Evolutionary conservation across 495 filamentous ascomycete genomes (phyloP).

Genomic region (Trichoderma erinaceum): DNA sequence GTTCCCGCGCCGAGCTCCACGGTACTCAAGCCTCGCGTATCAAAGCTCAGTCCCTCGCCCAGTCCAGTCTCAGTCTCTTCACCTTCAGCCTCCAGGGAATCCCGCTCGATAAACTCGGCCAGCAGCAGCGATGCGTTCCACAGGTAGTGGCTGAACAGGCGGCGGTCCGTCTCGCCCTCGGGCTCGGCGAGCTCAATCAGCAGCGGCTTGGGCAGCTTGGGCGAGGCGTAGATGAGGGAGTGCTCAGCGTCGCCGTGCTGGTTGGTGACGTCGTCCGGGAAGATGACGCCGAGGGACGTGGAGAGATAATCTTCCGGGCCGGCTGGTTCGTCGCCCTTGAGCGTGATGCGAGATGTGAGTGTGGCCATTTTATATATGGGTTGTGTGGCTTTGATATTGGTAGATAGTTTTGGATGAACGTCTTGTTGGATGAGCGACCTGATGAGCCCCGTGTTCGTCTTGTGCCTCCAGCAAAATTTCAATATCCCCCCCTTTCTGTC

Average conservation of each 20-base stretch:
- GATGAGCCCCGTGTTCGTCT: too few relatives aligned
- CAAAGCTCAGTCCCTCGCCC: slow-evolving; percentile 21
- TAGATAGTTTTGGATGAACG: background rate
- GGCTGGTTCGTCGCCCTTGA: slow-evolving; percentile 25
- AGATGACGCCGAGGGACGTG: slow-evolving; percentile 60
- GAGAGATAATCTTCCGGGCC: slow-evolving; percentile 61
- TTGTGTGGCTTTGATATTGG: background rate
- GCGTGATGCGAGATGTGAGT: slow-evolving; percentile 39
- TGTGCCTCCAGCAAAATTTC: too few relatives aligned
- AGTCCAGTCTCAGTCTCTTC: slow-evolving; percentile 7
- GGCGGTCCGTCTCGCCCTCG: slow-evolving; percentile 48
- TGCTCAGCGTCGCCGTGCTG: slow-evolving; percentile 69
- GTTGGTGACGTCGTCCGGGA: slow-evolving; percentile 66
- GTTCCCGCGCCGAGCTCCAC: slow-evolving; percentile 61
- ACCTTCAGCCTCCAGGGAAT: slow-evolving; percentile 22
- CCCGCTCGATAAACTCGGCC: slow-evolving; percentile 59
- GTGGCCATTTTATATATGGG: background rate
- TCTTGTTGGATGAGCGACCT: too few relatives aligned
- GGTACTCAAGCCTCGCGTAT: slow-evolving; percentile 34
- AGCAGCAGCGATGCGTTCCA: slow-evolving; percentile 79
- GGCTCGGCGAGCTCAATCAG: slow-evolving; percentile 51
- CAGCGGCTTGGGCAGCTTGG: slow-evolving; percentile 40
- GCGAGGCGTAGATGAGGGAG: slow-evolving; percentile 59
- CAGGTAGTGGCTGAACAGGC: slow-evolving; percentile 73
- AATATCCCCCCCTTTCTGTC: background rate